phyloP scores from a whole-genome alignment of 2,329 filamentous ascomycete genomes.

The Plectosphaerella sp. region DNA sequence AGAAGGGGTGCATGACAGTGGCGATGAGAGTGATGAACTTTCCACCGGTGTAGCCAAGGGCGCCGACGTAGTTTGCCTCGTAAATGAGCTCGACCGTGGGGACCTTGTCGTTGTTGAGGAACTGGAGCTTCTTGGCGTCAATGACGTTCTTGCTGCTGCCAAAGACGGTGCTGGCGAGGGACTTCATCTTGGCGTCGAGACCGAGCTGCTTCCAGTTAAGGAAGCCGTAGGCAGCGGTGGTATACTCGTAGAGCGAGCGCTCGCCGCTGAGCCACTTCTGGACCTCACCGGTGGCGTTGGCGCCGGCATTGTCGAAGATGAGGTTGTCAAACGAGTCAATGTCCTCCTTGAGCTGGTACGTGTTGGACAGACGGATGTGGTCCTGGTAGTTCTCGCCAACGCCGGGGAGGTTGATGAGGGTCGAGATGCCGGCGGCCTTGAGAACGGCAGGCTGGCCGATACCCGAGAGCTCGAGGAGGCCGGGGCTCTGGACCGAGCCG shows the following conservation, averaged over 20 bases:
- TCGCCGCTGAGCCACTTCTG: conserved; percentile 24
- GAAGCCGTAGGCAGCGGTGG: conserved; percentile 30
- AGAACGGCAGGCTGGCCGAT: conserved; percentile 28
- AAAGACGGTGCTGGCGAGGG: conserved; percentile 24
- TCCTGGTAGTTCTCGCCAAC: conserved; percentile 46
- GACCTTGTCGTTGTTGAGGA: conserved; percentile 25
- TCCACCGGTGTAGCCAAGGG: conserved; percentile 19
- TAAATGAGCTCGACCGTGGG: conserved; percentile 23
- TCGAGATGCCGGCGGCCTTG: conserved; percentile 27
- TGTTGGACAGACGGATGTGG: conserved; percentile 27
- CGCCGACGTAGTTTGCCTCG: conserved; percentile 23
- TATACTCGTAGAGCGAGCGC: conserved; percentile 30
- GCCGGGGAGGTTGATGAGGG: conserved; percentile 33
- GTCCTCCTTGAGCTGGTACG: conserved; percentile 12
- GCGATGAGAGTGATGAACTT: conserved; percentile 14
- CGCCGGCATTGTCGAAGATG: conserved; percentile 18
- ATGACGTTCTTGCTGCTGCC: conserved; percentile 20
- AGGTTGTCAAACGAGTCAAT: conserved; percentile 26
- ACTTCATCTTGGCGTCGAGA: conserved; percentile 15
- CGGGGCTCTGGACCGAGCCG: conserved; percentile 10
- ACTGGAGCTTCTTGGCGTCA: conserved; percentile 32
- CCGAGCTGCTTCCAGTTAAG: conserved; percentile 32
- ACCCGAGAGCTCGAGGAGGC: conserved; percentile 27
- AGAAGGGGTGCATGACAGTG: conserved; percentile 13
- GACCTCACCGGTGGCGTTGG: conserved; percentile 31